Evolutionary conservation across 352 stramenopile species (phyloP).

Genomic region (Poterioochromonas sp.): DNA sequence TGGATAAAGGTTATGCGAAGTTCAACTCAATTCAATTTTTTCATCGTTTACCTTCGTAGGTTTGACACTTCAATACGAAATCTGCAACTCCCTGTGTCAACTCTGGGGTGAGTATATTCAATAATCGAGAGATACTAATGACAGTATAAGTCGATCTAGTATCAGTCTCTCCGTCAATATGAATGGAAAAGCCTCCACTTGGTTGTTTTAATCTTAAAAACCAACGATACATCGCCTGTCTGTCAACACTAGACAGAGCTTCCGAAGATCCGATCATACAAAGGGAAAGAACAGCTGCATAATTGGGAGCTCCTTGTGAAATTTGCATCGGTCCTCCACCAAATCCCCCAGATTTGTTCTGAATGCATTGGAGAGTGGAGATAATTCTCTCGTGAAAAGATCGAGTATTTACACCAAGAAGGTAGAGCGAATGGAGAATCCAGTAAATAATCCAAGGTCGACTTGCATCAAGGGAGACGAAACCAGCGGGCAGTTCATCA

Average conservation of each 20-base stretch:
- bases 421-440: conserved; percentile 85
- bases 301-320: conserved; percentile 78
- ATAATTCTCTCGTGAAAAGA: conserved; percentile 32
- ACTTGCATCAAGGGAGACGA: conserved; percentile 50
- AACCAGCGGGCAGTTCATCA: conserved; percentile 34
- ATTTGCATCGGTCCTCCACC: conserved; percentile 79
- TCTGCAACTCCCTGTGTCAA: conserved; percentile 46
- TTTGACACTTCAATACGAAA: conserved; percentile 78
- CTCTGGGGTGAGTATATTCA: conserved; percentile 63
- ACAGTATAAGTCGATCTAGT: conserved; percentile 94
- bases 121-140: conserved; percentile 79
- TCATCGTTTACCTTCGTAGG: conserved; percentile 76
- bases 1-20: neutral
- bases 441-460: conserved; percentile 96
- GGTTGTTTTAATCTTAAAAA: conserved; percentile 75
- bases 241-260: conserved; percentile 62
- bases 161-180: conserved; percentile 79
- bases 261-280: conserved; percentile 73
- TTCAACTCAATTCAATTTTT: neutral
- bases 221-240: conserved; percentile 60
- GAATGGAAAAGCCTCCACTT: conserved; percentile 85
- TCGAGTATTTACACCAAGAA: conserved; percentile 56
- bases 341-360: conserved; percentile 70
- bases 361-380: conserved; percentile 36
- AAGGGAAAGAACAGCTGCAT: conserved; percentile 84